Percentiles rank a stretch among this genome's conserved stretches.
Evolutionary conservation across 176 grass and related monocot species (phyloP).

Genomic region (Oryza brachyantha): DNA sequence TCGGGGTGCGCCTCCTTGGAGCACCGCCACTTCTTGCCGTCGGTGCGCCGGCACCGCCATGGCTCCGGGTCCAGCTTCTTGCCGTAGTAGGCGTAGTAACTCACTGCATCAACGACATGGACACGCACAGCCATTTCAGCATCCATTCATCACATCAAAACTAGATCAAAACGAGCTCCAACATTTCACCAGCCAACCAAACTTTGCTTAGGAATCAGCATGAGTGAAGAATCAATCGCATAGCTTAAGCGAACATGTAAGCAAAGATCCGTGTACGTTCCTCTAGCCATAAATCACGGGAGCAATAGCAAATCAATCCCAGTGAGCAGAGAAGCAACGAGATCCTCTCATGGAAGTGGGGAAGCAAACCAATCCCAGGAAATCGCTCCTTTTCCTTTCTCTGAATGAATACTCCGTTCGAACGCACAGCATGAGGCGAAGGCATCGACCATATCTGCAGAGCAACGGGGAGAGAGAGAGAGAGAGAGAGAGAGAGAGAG

Average conservation of each 20-base stretch:
- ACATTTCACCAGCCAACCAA: slow-evolving; percentile 35
- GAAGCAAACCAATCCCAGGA: background rate
- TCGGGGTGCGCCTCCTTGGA: slow-evolving; percentile 98
- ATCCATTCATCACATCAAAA: background rate
- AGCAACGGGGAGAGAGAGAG: background rate
- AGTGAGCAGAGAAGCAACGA: slow-evolving; percentile 13
- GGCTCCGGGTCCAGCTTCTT: slow-evolving; percentile 98
- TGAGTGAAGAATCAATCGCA: slow-evolving; percentile 35
- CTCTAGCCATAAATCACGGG: background rate
- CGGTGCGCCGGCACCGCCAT: slow-evolving; percentile 91
- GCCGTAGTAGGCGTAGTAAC: slow-evolving; percentile 94
- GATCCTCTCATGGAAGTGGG: background rate
- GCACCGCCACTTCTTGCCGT: slow-evolving; percentile 99
- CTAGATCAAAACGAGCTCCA: slow-evolving; percentile 29
- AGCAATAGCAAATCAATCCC: slow-evolving; percentile 4
- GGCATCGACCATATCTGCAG: background rate
- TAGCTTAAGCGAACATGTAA: background rate
- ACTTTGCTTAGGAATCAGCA: slow-evolving; percentile 13
- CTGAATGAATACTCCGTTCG: background rate
- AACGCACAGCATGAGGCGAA: background rate
- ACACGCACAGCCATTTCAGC: background rate
- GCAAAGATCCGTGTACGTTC: slow-evolving; percentile 20
- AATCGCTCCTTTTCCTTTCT: background rate
- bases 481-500: background rate
- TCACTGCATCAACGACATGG: slow-evolving; percentile 47